phyloP scores from a whole-genome alignment of 1,139 yeast genomes.

The Dujonia santamariae region DNA sequence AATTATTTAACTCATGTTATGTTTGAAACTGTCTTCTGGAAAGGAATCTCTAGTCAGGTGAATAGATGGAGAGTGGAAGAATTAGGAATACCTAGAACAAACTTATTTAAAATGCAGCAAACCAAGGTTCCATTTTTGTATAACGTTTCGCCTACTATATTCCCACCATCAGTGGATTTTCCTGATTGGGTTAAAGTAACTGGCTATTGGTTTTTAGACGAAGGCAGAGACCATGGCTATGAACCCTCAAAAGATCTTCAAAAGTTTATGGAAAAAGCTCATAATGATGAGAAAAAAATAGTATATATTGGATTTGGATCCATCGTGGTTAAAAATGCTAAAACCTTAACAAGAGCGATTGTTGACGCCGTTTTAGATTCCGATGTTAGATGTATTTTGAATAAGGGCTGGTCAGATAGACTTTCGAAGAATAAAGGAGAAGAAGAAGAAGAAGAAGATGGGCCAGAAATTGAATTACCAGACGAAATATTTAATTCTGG shows the following conservation, averaged over 20 bases:
- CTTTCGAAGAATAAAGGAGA: conserved; percentile 23
- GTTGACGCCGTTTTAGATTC: conserved; percentile 74
- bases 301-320: conserved; percentile 96
- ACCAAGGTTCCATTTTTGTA: conserved; percentile 82
- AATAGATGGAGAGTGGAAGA: conserved; percentile 80
- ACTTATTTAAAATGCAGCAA: conserved; percentile 68
- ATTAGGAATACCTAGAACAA: conserved; percentile 66
- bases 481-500: conserved; percentile 67
- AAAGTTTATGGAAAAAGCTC: conserved; percentile 64
- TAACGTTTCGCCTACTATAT: conserved; percentile 80
- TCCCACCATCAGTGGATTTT: conserved; percentile 91
- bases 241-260: conserved; percentile 60
- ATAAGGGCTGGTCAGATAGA: conserved; percentile 95
- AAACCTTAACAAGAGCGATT: conserved; percentile 71
- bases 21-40: conserved; percentile 92
- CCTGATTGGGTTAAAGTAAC: conserved; percentile 93
- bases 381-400: conserved; percentile 80
- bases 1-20: conserved; percentile 88
- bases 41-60: conserved; percentile 85
- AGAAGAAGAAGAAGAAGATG: conserved; percentile 1
- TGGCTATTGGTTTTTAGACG: conserved; percentile 93
- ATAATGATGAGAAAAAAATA: conserved; percentile 57
- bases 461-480: conserved; percentile 46
- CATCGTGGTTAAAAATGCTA: conserved; percentile 83
- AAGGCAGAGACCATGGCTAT: conserved; percentile 55